Evolutionary conservation across 75 land plant genomes (phyloP).

Genomic region (Chamaecyparis obtusa): DNA sequence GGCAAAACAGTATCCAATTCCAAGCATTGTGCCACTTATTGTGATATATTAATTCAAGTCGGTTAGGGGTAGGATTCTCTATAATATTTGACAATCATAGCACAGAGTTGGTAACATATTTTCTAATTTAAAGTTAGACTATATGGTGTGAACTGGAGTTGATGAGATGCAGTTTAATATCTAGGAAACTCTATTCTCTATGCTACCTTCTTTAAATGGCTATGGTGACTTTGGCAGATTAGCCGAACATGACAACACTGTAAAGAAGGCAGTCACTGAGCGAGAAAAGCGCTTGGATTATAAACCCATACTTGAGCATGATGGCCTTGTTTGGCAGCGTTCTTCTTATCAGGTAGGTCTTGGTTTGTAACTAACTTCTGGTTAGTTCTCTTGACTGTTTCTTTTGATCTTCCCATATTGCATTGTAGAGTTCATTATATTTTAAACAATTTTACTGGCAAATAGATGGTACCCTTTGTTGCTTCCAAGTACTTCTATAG

Average conservation of each 20-base stretch:
- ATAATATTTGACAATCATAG: neutral
- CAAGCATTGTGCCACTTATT: neutral
- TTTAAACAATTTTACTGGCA: neutral
- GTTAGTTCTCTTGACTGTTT: neutral
- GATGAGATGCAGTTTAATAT: neutral
- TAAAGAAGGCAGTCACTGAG: constrained; percentile 52
- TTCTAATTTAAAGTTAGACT: neutral
- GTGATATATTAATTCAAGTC: neutral
- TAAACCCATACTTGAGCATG: constrained; percentile 81
- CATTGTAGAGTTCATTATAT: neutral
- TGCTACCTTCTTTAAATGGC: neutral
- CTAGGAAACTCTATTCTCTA: neutral
- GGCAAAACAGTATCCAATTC: neutral
- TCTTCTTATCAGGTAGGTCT: constrained; percentile 54
- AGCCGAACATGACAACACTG: constrained; percentile 37
- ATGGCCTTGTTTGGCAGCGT: constrained; percentile 73
- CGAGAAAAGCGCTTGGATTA: constrained; percentile 65
- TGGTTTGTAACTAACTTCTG: neutral
- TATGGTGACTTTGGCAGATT: constrained; percentile 35
- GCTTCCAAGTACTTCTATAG: neutral
- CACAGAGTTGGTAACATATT: neutral
- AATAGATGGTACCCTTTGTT: neutral
- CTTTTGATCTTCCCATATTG: neutral
- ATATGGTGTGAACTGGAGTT: neutral
- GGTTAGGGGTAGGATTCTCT: neutral